Evolutionary conservation across 805 yeast species (phyloP).

Genomic region (Naumovozyma baii): DNA sequence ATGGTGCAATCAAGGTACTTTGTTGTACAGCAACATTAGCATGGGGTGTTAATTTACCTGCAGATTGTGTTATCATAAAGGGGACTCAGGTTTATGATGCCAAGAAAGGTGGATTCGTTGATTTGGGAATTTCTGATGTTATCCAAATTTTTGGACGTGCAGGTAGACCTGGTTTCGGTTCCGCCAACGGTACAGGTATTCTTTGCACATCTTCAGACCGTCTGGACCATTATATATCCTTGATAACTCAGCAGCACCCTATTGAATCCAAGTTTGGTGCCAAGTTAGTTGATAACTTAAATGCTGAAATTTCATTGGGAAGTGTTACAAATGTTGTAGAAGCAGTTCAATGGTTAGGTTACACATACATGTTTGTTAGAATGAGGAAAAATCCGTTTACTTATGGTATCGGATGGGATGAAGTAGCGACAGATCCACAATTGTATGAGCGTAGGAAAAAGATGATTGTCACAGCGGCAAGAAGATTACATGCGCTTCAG

Average conservation of each 20-base stretch:
- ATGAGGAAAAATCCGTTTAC: slow-evolving; percentile 92
- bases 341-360: slow-evolving; percentile 96
- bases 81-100: slow-evolving; percentile 96
- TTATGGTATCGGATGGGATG: slow-evolving; percentile 85
- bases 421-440: slow-evolving; percentile 72
- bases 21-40: slow-evolving; percentile 97
- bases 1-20: slow-evolving; percentile 79
- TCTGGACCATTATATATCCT: slow-evolving; percentile 78
- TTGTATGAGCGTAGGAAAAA: slow-evolving; percentile 62
- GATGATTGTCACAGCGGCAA: slow-evolving; percentile 72
- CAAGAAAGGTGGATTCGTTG: slow-evolving; percentile 88
- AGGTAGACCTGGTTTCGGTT: slow-evolving; percentile 91
- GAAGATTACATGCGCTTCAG: slow-evolving; percentile 73
- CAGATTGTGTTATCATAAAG: slow-evolving; percentile 91
- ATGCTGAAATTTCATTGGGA: slow-evolving; percentile 93
- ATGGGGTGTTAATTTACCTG: slow-evolving; percentile 99
- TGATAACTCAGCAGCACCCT: slow-evolving; percentile 90
- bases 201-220: slow-evolving; percentile 74
- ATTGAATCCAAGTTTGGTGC: slow-evolving; percentile 77
- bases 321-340: slow-evolving; percentile 91
- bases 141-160: slow-evolving; percentile 98
- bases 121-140: slow-evolving; percentile 91
- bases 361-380: slow-evolving; percentile 85
- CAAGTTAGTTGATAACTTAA: slow-evolving; percentile 80
- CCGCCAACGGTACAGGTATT: slow-evolving; percentile 84